Evolutionary conservation across 352 stramenopile species (phyloP).

Genomic region (Peronosclerospora sorghi): DNA sequence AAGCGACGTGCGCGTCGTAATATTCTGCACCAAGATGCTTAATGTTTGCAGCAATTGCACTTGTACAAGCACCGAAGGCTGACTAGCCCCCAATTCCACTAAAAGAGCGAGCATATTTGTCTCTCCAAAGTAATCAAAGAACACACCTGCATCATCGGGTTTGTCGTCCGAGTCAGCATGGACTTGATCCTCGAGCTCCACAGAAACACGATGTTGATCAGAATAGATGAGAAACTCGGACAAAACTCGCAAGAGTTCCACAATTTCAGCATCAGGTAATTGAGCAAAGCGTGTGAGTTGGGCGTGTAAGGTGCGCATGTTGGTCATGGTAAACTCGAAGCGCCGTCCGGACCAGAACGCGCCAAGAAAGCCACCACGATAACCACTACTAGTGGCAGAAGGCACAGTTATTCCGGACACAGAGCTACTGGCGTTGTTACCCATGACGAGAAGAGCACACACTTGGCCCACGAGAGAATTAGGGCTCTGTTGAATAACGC

Average conservation of each 20-base stretch:
- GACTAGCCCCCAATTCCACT: slow-evolving; percentile 63
- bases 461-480: not conserved
- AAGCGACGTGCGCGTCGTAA: slow-evolving; percentile 80
- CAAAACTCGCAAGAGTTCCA: slow-evolving; percentile 72
- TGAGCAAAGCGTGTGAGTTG: slow-evolving; percentile 45
- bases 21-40: slow-evolving; percentile 87
- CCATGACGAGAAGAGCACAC: slow-evolving; percentile 7
- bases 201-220: slow-evolving; percentile 53
- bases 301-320: slow-evolving; percentile 64
- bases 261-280: slow-evolving; percentile 61
- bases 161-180: not conserved
- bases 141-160: slow-evolving; percentile 29
- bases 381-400: slow-evolving; percentile 14
- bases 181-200: slow-evolving; percentile 8
- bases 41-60: slow-evolving; percentile 90
- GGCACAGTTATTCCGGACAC: slow-evolving; percentile 1
- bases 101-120: slow-evolving; percentile 91
- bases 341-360: slow-evolving; percentile 19
- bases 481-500: not conserved
- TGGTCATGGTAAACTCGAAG: slow-evolving; percentile 51
- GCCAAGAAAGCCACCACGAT: slow-evolving; percentile 18
- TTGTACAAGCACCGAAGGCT: slow-evolving; percentile 60
- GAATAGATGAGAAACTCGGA: slow-evolving; percentile 85
- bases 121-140: slow-evolving; percentile 96
- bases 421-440: slow-evolving; percentile 21